Evolutionary conservation across 2,329 filamentous ascomycete species (phyloP), one percentile per base, ranked within the genome.

Genomic region (Trichophyton mentagrophytes): DNA sequence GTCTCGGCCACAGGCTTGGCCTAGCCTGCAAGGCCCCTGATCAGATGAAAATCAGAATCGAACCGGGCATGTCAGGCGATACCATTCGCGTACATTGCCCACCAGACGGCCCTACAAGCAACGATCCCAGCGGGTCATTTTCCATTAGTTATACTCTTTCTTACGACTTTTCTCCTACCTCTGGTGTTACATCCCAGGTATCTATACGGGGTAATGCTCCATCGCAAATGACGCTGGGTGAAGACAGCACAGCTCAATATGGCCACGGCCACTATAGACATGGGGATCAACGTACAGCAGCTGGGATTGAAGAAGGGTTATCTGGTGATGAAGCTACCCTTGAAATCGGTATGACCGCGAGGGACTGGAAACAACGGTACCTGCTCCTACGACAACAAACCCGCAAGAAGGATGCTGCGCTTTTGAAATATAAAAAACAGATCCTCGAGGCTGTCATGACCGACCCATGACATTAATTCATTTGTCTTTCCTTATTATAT

Each of bases 381-480:
- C 58, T 72, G 62, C 71, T 69, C 36, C 65, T 76, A 20, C 70
- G 70, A 13, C 68, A 69, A 36, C 72, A 75, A 59, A 70, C 72
- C 67, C 70, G 71, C 59, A 74, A 70, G 61, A 72, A 71, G 49
- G 74, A 76, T 11, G 67, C 69, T 13, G 67, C 72, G 22, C 61
- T 76, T 30, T 68, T 70, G 0, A 67, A 74, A 47, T 76, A 76
- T 59, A 75, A 75, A 61, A 73, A 73, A 38, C 74, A 70, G 53
- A 74, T 76, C 33, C 67, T 76, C 15, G 72, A 76, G 64, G 74
- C 72, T 15, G 74, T 76, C n/a, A 76, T 76, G 73, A 51, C 60
- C 46, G 62, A 60, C 58, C 20, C 51, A 9, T 63, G 57, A 59
- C 15, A 6, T 57, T 25, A 40, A 17, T 53, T 27, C 49, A 8